A percentile compares a stretch with the other conserved stretches of the same genome.
Conservation (phyloP, 257 asterid genomes). For the Datura wrightii region DNA sequence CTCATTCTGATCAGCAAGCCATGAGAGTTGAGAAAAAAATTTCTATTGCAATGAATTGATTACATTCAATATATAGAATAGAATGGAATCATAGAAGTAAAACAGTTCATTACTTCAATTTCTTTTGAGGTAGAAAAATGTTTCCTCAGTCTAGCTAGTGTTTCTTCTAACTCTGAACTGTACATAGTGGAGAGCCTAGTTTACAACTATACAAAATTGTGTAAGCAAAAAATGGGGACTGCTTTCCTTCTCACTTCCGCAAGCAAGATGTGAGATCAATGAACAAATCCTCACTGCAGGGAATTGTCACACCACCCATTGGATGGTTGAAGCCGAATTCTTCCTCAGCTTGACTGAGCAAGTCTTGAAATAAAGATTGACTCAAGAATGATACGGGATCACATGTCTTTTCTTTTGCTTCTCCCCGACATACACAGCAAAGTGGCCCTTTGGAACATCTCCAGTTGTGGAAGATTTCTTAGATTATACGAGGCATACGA, state of each 20-base stretch:
- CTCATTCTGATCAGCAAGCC: not conserved
- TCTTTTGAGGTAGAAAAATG: no score
- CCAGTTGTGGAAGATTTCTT: not conserved
- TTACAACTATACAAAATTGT: no score
- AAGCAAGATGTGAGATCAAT: slow-evolving; percentile 36
- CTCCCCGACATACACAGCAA: slow-evolving; percentile 49
- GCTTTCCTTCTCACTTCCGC: not conserved
- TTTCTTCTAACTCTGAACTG: not conserved
- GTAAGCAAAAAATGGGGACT: not conserved
- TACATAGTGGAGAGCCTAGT: not conserved
- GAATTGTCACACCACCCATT: slow-evolving; percentile 45
- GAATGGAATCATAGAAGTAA: not conserved
- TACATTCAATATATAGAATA: not conserved
- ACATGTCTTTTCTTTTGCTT: slow-evolving; percentile 40
- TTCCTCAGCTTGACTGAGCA: slow-evolving; percentile 44
- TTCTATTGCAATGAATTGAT: not conserved
- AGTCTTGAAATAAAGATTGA: slow-evolving; percentile 45
- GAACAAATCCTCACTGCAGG: slow-evolving; percentile 39
- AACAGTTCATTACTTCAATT: no score
- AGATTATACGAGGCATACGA: not conserved
- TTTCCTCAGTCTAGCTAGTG: not conserved
- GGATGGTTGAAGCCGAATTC: slow-evolving; percentile 49
- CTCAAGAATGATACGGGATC: slow-evolving; percentile 44
- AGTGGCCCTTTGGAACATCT: slow-evolving; percentile 46
- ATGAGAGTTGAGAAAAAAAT: not conserved